Base-by-base conservation (phyloP, 352 stramenopile genomes). In the Globisporangium polare region DNA sequence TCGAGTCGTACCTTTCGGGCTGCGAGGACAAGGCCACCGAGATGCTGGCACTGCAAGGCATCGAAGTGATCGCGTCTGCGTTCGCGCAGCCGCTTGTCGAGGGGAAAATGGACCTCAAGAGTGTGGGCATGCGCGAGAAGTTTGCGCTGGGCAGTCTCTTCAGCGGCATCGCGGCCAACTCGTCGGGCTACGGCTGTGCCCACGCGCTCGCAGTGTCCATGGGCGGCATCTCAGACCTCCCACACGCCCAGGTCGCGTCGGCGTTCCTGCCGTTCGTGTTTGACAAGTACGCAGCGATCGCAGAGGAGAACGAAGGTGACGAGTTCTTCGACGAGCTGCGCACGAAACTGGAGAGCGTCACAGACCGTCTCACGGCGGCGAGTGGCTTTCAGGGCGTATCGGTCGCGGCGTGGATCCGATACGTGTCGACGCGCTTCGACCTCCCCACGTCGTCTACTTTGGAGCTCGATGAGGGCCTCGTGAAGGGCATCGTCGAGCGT, bases 201-300 rank as follows among this genome's bases (percentile, higher is more conserved):
- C 80, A 89, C 55, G 70, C 76, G 8, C 62, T 92, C 52, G 78
- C 80, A 2, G 73, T 92, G 22, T 74, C 76, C 2, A 84, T 89
- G 66, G 80, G 82, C 24, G 80, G 82, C 42, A 75, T 92, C 50
- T 90, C 80, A 22, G 82, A 89, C 55, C 60, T 89, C 3, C 82
- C 82, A 12, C 78, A 92, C 62, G 53, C 69, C 10, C 82, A 92
- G 22, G 69, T 90, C 1, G 71, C 73, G 2, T 73, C 82, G 5
- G 73, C 73, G 10, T 88, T 92, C 54, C 49, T 90, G 22, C 82
- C 82, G 2, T 84, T 88, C 49, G 80, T 92, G n/a, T 78, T 92
- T 29, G 74, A 88, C 39, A 67, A 68, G 17, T 92, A 90, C 62
- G 55, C 66, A 1, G 59, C 74, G 29, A 58, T 92, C 27, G 66